Percentiles rank a stretch among this genome's conserved stretches.
phyloP scores from a whole-genome alignment of 2,329 filamentous ascomycete species.

The Escovopsis sp. region DNA sequence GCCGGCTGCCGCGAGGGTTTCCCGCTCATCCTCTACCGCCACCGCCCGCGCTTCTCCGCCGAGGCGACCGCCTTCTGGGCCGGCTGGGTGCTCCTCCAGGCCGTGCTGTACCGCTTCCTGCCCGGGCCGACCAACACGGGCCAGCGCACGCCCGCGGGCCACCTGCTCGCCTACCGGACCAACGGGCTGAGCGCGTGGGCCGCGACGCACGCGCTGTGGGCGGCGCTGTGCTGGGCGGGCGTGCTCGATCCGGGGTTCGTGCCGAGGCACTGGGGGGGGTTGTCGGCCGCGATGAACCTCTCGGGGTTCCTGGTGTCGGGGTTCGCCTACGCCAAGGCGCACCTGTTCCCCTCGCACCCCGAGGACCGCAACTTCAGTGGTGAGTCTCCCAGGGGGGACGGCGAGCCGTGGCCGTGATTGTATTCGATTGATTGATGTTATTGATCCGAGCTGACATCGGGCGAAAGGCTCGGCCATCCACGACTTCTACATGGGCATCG shows the following conservation, averaged over 20 bases:
- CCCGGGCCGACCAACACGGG: slow-evolving; percentile 13
- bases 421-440: no score
- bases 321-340: slow-evolving; percentile 24
- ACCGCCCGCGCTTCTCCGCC: slow-evolving; percentile 2
- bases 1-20: slow-evolving; percentile 5
- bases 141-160: slow-evolving; percentile 27
- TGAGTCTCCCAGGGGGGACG: no score
- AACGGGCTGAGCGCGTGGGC: slow-evolving; percentile 28
- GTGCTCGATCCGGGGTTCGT: slow-evolving; percentile 24
- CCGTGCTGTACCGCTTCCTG: slow-evolving; percentile 3
- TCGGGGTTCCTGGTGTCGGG: slow-evolving; percentile 13
- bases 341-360: slow-evolving; percentile 22
- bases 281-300: slow-evolving; percentile 25
- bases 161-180: slow-evolving; percentile 27
- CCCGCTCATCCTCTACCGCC: background rate
- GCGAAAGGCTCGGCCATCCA: slow-evolving; percentile 21
- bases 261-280: slow-evolving; percentile 26
- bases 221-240: slow-evolving; percentile 12
- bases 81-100: slow-evolving; percentile 5
- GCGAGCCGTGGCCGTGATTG: no score
- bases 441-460: background rate
- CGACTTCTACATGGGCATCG: slow-evolving; percentile 32
- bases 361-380: slow-evolving; percentile 29
- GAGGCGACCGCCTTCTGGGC: slow-evolving; percentile 1
- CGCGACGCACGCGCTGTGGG: slow-evolving; percentile 21